Conservation (phyloP, 2,329 filamentous ascomycete species). For the Claviceps sorghi region DNA sequence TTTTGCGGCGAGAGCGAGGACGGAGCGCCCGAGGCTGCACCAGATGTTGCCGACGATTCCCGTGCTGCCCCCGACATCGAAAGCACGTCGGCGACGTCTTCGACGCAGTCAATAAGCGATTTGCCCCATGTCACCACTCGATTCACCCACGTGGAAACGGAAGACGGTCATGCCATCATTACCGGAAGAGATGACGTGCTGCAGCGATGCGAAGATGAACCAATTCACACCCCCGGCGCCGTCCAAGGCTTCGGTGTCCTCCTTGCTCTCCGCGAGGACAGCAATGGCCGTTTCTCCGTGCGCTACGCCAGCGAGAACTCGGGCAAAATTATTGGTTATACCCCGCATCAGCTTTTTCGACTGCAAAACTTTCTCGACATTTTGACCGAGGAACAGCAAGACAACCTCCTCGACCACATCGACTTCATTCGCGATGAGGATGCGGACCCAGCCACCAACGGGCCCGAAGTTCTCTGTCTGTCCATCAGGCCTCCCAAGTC, state of each 20-base stretch:
- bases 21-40: neutral
- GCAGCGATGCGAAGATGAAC: slow-evolving; percentile 79
- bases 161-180: slow-evolving; percentile 68
- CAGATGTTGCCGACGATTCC: neutral
- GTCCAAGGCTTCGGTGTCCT: slow-evolving; percentile 69
- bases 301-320: slow-evolving; percentile 74
- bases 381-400: slow-evolving; percentile 66
- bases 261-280: slow-evolving; percentile 57
- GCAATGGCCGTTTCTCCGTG: slow-evolving; percentile 52
- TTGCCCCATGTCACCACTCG: slow-evolving; percentile 50
- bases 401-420: slow-evolving; percentile 72
- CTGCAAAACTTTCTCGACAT: slow-evolving; percentile 70
- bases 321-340: slow-evolving; percentile 57
- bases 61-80: slow-evolving; percentile 1
- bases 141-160: slow-evolving; percentile 64
- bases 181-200: slow-evolving; percentile 61
- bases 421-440: slow-evolving; percentile 80
- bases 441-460: slow-evolving; percentile 57
- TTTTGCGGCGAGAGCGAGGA: slow-evolving; percentile 21
- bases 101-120: slow-evolving; percentile 13
- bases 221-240: slow-evolving; percentile 74
- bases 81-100: slow-evolving; percentile 9
- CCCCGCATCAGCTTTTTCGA: slow-evolving; percentile 60
- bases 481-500: slow-evolving; percentile 45
- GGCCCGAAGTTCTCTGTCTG: slow-evolving; percentile 74